Evolutionary conservation across 2,329 filamentous ascomycete species (phyloP), one percentile per base, ranked within the genome.

Genomic region (Botrytis pseudocinerea): DNA sequence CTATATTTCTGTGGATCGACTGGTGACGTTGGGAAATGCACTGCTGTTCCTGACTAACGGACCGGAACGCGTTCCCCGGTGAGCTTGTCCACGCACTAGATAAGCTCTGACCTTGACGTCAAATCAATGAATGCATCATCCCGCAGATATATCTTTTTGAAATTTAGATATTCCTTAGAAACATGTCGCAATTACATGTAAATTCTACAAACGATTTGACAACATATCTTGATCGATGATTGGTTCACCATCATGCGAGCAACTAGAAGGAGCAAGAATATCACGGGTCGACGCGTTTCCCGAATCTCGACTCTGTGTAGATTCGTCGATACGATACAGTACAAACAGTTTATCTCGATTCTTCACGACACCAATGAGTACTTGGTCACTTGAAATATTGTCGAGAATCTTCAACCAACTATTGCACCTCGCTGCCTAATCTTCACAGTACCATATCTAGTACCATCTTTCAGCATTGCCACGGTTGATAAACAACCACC

Each of bases 261-360:
- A 28, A 63, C 38, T 16, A 44, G 40, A 42, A 42, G 16, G 16
- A 28, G 25, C 38, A 28, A 44, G 40, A 63, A 63, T 57, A 18
- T 63, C 38, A 63, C 59, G 59, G 59, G 59, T 61, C 20, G 9
- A 61, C 61, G 61, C 16, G 61, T 63, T 63, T 18, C 25, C 25
- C 20, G 40, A 40, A n/a, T 28, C 25, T 28, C 5, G 18, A 25
- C 42, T 64, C n/a, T 8, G 28, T 62, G 22, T 28, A 4, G 20
- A 2, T 63, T 61, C 40, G 35, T n/a, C 35, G 1, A 28, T 28
- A 54, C n/a, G 6, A 63, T 54, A 54, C 51, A 12, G 16, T 9
- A 44, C 25, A n/a, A 44, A 42, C 6, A 8, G 4, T 40, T 28
- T 28, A 14, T 42, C 25, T 44, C 61, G 16, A 63, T 16, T 20